These are phyloP conservation scores for Scenedesmus sp. DNA, from an alignment of 163 green algal species.

Conservation along the genomic window DNA sequence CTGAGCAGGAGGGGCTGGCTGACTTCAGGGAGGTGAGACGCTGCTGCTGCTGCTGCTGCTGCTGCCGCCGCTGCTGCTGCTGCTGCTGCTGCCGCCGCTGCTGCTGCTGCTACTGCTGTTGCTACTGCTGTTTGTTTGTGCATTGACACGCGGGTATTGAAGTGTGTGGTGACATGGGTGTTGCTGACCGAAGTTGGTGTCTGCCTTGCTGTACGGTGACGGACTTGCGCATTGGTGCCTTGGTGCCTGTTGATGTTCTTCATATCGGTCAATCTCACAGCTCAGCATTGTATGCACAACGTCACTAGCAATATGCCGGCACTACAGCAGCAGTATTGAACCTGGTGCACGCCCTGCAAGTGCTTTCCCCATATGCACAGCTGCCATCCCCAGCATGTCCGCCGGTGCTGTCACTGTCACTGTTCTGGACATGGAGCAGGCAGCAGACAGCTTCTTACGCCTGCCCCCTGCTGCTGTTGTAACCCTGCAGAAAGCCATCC, in stretches of 20 bases:
- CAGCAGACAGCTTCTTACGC: neutral
- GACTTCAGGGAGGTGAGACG: constrained; percentile 65
- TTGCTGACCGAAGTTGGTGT: neutral
- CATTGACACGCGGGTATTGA: no score
- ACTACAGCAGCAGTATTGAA: no score
- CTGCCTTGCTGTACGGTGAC: no score
- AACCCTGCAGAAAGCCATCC: constrained; percentile 62
- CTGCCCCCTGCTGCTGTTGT: neutral
- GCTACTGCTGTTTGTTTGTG: neutral
- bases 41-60: neutral
- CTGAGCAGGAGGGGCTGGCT: constrained; percentile 61
- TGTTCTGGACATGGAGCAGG: neutral
- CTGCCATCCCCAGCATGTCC: neutral
- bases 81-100: neutral
- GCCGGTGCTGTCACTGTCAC: neutral
- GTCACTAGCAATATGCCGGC: no score
- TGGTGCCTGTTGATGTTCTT: no score
- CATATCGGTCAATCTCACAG: no score
- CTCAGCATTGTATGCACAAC: no score
- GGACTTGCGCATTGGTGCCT: no score
- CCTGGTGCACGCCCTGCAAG: no score
- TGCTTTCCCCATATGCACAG: no score
- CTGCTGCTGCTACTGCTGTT: neutral
- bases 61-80: neutral
- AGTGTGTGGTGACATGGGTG: neutral